phyloP scores from a whole-genome alignment of 805 yeast genomes.

The Ogataea ganodermae region DNA sequence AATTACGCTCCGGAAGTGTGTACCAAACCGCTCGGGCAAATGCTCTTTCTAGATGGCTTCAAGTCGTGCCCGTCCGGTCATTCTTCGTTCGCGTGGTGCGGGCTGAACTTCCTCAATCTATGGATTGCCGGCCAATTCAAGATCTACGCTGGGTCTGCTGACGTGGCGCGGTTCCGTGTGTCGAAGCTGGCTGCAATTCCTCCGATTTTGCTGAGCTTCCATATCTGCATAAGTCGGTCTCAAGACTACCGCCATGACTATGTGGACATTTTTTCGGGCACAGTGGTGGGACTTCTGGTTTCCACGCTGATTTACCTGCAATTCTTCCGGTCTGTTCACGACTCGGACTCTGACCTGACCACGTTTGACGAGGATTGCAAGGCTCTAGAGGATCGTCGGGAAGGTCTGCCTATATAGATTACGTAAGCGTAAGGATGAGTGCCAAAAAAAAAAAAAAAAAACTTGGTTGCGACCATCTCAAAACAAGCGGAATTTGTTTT shows the following conservation, averaged over 20 bases:
- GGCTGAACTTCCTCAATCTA: conserved; percentile 58
- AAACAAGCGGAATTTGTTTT: background rate
- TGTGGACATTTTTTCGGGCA: conserved; percentile 75
- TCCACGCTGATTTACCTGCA: conserved; percentile 41
- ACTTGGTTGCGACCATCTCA: background rate
- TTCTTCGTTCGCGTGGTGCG: conserved; percentile 68
- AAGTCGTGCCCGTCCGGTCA: conserved; percentile 84
- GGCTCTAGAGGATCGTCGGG: conserved; percentile 9
- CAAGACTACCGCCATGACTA: conserved; percentile 92
- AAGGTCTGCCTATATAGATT: conserved; percentile 9
- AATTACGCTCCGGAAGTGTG: conserved; percentile 35
- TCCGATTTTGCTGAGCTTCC: conserved; percentile 64
- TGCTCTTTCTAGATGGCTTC: conserved; percentile 57
- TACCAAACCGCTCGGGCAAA: conserved; percentile 36
- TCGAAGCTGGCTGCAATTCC: conserved; percentile 18
- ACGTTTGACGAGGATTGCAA: conserved; percentile 10
- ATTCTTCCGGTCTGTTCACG: conserved; percentile 25
- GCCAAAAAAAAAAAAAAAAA: background rate
- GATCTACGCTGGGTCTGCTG: conserved; percentile 21
- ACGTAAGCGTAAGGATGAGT: conserved; percentile 10
- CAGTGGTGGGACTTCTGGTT: conserved; percentile 56
- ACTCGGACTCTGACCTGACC: conserved; percentile 6
- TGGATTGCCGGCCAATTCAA: conserved; percentile 66
- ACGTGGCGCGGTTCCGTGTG: conserved; percentile 3
- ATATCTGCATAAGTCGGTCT: conserved; percentile 78